Base-by-base conservation (phyloP, 2,329 filamentous ascomycete species). In the Epichloe brachyelytri region DNA sequence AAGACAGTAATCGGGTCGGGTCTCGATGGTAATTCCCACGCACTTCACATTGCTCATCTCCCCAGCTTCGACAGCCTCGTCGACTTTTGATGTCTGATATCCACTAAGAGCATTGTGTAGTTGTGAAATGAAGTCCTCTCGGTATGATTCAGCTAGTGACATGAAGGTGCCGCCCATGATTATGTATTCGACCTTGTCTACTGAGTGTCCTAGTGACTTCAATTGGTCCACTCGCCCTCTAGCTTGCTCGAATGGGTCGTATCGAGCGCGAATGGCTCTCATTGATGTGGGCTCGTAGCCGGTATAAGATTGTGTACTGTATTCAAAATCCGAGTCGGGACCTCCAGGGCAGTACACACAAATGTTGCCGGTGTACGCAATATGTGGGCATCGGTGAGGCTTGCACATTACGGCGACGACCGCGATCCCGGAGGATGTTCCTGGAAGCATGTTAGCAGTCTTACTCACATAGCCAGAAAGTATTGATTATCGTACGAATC, bases 351-450 rank as follows among this genome's bases (percentile, higher is more conserved):
- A 98, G 71, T 98, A 98, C 54, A 98, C 93, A 68, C 93, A 98
- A 56, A 98, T 97, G 65, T 98, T 98, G 56, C 93, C 93, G 0
- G 93, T 98, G 67, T 96, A 98, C 11, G 93, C 88, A 60, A 98
- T 98, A 64, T 98, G 93, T 17, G 93, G 93, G 63, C 93, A 98
- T 64, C 93, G 79, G 67, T 98, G 93, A 22, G 93, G 93, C 69
- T 98, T 98, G 78, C 93, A 97, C 93, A 98, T 98, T 59, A 98
- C 94, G 43, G 94, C 93, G 45, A 98, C 93, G 8, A 98, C 93
- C 2, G 93, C 93, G 60, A 98, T 98, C 52, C 93, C 93, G 49
- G 90, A 96, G 0, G 91, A 95, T 15, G 91, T 96, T 60, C 88
- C 82, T 87, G 57, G n/a, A 48, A 36, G 34, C 39, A 14, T 20